Evolutionary conservation across 441 rosid species (phyloP), one percentile per base, ranked within the genome.

Genomic region (Erodium chrysanthum): DNA sequence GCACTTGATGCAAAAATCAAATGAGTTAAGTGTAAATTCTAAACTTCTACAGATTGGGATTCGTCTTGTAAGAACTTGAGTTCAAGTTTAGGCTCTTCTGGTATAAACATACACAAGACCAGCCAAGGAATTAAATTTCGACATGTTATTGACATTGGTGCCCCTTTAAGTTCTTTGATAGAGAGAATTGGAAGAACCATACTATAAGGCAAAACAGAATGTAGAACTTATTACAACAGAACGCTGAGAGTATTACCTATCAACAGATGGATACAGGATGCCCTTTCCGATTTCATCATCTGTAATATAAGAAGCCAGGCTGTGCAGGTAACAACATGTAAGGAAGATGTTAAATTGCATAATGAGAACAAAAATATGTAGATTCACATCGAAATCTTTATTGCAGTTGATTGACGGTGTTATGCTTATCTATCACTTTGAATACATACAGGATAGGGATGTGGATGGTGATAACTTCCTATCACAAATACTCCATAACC

Each of bases 221-320:
- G 14, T 1, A 10, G 7, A 50, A 15, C 58, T 50, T 50, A 8
- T 50, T 17, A 15, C 18, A 22, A 58, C 21, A 23, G 14, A 58
- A 21, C 5, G 14, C 1, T 3, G 7, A 66, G 69, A 71, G 23
- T 58, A 62, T 68, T 83, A 94, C 98, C 93, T 80, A 71, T 81
- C 65, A 70, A 94, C 77, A 11, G 97, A 94, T 71, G 97, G 98
- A 77, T 85, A 94, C 75, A 94, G 75, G 68, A 91, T 75, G 70
- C 98, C 98, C 7, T 75, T 79, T 68, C 82, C 80, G 15, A 88
- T 80, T 76, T 94, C 98, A 67, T 87, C 92, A 6, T 94, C 91
- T 0, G 88, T 89, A 84, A 94, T 94, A 85, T 91, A 94, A 15
- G 96, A 86, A 54, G 97, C 98, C 46, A 94, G 96, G 86, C 98